Evolutionary conservation across 2,329 filamentous ascomycete species (phyloP).

Genomic region (Calycina herbarum): DNA sequence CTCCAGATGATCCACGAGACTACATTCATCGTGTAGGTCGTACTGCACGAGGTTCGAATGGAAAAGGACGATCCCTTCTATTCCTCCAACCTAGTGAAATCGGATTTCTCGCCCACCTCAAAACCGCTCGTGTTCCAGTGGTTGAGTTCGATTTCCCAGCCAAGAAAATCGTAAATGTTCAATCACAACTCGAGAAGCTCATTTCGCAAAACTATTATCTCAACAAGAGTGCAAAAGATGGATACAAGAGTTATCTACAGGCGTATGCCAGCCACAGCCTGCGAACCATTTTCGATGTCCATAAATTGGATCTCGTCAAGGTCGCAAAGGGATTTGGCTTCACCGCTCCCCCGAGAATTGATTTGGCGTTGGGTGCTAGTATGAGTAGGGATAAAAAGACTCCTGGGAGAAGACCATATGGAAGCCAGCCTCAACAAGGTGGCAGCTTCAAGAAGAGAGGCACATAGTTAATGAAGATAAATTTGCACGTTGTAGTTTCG

Average conservation of each 20-base stretch:
- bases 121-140: constrained; percentile 87
- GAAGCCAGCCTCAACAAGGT: constrained; percentile 71
- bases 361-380: constrained; percentile 75
- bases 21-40: constrained; percentile 97
- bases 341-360: constrained; percentile 71
- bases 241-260: constrained; percentile 88
- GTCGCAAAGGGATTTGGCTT: constrained; percentile 86
- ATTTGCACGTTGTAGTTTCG: neutral
- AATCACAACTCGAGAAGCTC: constrained; percentile 89
- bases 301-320: constrained; percentile 79
- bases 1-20: constrained; percentile 84
- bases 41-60: constrained; percentile 81
- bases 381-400: constrained; percentile 73
- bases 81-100: constrained; percentile 92
- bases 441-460: constrained; percentile 38
- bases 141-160: constrained; percentile 94
- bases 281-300: constrained; percentile 80
- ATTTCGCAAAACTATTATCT: constrained; percentile 96
- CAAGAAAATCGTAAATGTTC: constrained; percentile 88
- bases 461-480: constrained; percentile 14
- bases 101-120: constrained; percentile 87
- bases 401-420: constrained; percentile 68
- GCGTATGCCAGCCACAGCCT: constrained; percentile 88
- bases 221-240: constrained; percentile 78
- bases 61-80: constrained; percentile 84